Base-by-base conservation (phyloP, 2,329 filamentous ascomycete species). In the Trichoderma atroviride region DNA sequence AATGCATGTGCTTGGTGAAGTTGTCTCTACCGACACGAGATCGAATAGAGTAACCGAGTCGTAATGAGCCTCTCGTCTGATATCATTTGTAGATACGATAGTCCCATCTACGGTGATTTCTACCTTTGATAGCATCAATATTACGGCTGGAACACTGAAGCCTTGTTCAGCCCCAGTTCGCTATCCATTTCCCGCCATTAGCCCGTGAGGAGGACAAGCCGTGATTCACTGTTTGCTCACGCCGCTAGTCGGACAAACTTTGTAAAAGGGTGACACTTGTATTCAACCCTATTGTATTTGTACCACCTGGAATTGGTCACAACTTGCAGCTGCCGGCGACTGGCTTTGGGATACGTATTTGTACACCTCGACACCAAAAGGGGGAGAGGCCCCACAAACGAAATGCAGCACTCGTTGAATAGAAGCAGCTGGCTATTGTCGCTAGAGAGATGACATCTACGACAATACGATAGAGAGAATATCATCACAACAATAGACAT, bases 371-470 rank as follows among this genome's bases (percentile, higher is more conserved):
- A 27, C 22, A 24, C 5, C n/a, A 5, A 14, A 52, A 27, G 19
- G 29, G 55, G 53, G 37, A n/a, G 53, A 24, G 6, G 55, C 55
- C 53, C 62, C 55, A n/a, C 63, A 58, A 50, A 37, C n/a, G 10
- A 24, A 58, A 56, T 22, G 67, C 31, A 31, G 22, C 53, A 47
- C 11, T n/a, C 29, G 22, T 55, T 61, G 61, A 69, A 65, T 69
- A 47, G 47, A 27, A 33, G 43, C 59, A 16, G 33, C 24, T 13
- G 53, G 60, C 61, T 69, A 69, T 69, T 69, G 68, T 69, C 40
- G 5, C 35, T n/a, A 19, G 29, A 9, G 31, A 33, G 3, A 60
- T 50, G 53, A 19, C 3, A 47, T 27, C n/a, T 16, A 33, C 24
- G 53, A 56, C 50, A 69, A 53, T 53, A 43, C 43, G 22, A 27